Percentiles rank a stretch among this genome's conserved stretches.
Evolutionary conservation across 768 basidiomycete genomes (phyloP).

Genomic region (Termitomyces sp.): DNA sequence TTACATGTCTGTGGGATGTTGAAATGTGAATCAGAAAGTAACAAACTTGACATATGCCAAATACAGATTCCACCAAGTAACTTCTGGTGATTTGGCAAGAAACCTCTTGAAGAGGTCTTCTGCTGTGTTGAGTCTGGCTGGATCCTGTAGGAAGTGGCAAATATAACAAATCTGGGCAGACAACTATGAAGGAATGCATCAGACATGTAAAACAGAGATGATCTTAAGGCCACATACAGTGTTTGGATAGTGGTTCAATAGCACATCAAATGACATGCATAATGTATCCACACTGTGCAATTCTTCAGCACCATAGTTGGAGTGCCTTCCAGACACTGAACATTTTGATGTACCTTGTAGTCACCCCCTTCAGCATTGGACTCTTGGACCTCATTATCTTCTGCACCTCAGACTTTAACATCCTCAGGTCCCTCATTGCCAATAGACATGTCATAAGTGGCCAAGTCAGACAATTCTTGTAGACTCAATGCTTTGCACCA

Average conservation of each 20-base stretch:
- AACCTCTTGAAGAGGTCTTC: conserved; percentile 86
- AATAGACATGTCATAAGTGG: neutral
- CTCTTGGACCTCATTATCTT: neutral
- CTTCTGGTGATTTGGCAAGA: conserved; percentile 76
- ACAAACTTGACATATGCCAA: conserved; percentile 85
- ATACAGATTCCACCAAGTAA: conserved; percentile 91
- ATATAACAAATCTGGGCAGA: conserved; percentile 24
- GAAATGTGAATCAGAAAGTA: neutral
- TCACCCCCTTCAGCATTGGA: neutral
- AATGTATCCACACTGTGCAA: neutral
- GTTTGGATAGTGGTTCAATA: too few species aligned
- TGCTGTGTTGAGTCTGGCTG: conserved; percentile 63
- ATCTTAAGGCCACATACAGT: too few species aligned
- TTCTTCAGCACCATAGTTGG: too few species aligned
- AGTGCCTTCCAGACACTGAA: neutral
- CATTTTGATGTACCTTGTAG: neutral
- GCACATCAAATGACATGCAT: too few species aligned
- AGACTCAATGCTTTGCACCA: neutral
- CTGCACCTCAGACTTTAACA: neutral
- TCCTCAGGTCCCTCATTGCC: neutral
- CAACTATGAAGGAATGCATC: too few species aligned
- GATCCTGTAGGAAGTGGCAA: conserved; percentile 63
- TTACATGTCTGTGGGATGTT: conserved; percentile 47
- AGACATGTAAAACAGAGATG: too few species aligned
- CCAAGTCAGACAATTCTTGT: too few species aligned